Percentiles rank a stretch among this genome's conserved stretches.
Conservation (phyloP, 176 grass and related monocot species). For the Hordeum vulgare region MorexV3_pseudomolecules_assembly NC_058518.1:324511761-324512260, state of each 20-base stretch:
- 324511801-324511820: slow-evolving; percentile 58
- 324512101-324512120: slow-evolving; percentile 46
- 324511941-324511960: background rate
- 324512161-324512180: slow-evolving; percentile 12
- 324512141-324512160: slow-evolving; percentile 37
- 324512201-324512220: slow-evolving; percentile 46
- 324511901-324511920: background rate
- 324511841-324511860: slow-evolving; percentile 47
- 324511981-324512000: background rate
- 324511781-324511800: slow-evolving; percentile 41
- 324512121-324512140: slow-evolving; percentile 49
- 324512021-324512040: slow-evolving; percentile 18
- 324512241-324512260: slow-evolving; percentile 28
- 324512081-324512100: slow-evolving; percentile 75
- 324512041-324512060: slow-evolving; percentile 35
- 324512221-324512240: slow-evolving; percentile 50
- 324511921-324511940: background rate
- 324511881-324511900: background rate
- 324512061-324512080: slow-evolving; percentile 54
- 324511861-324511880: slow-evolving; percentile 32
- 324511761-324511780: slow-evolving; percentile 51
- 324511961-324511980: background rate
- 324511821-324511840: slow-evolving; percentile 51
- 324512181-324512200: slow-evolving; percentile 3
- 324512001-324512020: background rate